Conservation (phyloP, 2,329 filamentous ascomycete genomes). For the Ustulina deusta region DNA sequence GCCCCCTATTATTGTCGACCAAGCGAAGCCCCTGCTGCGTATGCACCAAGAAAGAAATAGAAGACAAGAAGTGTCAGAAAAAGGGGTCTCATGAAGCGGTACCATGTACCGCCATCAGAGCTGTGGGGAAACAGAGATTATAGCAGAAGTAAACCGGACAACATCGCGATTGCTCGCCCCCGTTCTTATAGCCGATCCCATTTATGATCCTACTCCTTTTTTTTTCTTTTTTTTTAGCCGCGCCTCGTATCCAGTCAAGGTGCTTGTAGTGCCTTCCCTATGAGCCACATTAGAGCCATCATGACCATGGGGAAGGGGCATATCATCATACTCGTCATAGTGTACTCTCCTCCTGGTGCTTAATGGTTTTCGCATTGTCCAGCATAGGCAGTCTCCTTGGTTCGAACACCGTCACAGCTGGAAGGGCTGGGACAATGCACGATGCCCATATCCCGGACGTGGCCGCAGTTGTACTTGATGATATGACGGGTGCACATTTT, state of each 20-base stretch:
- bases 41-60: constrained; percentile 23
- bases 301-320: not conserved
- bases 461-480: constrained; percentile 44
- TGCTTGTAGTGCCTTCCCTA: constrained; percentile 25
- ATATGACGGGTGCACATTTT: constrained; percentile 46
- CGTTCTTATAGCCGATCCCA: constrained; percentile 42
- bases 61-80: constrained; percentile 19
- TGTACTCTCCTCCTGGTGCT: not conserved
- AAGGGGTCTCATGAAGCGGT: constrained; percentile 25
- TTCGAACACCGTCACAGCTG: constrained; percentile 22
- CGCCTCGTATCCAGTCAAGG: not conserved
- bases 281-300: constrained; percentile 12
- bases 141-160: constrained; percentile 37
- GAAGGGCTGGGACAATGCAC: constrained; percentile 37
- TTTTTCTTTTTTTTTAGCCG: constrained; percentile 11
- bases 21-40: constrained; percentile 38
- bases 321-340: constrained; percentile 14
- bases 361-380: constrained; percentile 30
- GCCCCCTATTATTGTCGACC: constrained; percentile 28
- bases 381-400: constrained; percentile 24
- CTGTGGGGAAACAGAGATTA: constrained; percentile 32
- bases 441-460: constrained; percentile 25
- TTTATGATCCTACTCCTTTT: constrained; percentile 31
- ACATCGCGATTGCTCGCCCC: constrained; percentile 48
- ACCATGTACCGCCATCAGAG: constrained; percentile 34